Evolutionary conservation across 2,329 filamentous ascomycete genomes (phyloP), one percentile per base, ranked within the genome.

Genomic region (Trichoderma polysporum): DNA sequence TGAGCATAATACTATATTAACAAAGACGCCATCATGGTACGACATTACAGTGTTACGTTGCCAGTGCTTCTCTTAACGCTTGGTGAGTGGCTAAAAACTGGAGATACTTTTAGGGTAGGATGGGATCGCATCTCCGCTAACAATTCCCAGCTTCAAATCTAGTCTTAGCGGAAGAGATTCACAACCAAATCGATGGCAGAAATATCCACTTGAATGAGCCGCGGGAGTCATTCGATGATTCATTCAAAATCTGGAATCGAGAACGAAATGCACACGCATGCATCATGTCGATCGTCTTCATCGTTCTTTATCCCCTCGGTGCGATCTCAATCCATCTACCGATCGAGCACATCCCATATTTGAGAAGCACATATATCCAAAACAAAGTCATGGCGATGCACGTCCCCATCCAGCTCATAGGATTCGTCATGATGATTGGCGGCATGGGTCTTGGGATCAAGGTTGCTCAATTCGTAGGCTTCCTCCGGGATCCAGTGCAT

Each of bases 241-340:
- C 58, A 22, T 61, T 50, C 9, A 64, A 33, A 56, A 41, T 64
- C 8, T 64, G 60, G 60, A 56, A 64, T 13, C 60, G 60, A 45
- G 60, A 64, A 22, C 50, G 60, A 45, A 64, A 64, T 19, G 60
- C 47, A 35, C 60, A 64, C 29, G 60, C 60, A 15, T 63, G 60
- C 35, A 63, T 63, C 49, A 63, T 63, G 60, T 63, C 60, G 17
- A 63, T 63, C 49, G 60, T 63, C 60, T 63, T 63, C 60, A 54
- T 63, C 37, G 49, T 63, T n/a, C 49, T 63, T 5, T 63, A 54
- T 22, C 60, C 60, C 2, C 50, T 63, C 2, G 60, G 60, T 15
- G 60, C 60, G 17, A 63, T 63, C 35, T 63, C 60, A 22, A 22
- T 63, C 25, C 60, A 45, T 49, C 60, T 63, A 22, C 60, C 60